A percentile compares a stretch with the other conserved stretches of the same genome.
Conservation (phyloP, 768 basidiomycete species). For the Ramaria sp. region DNA sequence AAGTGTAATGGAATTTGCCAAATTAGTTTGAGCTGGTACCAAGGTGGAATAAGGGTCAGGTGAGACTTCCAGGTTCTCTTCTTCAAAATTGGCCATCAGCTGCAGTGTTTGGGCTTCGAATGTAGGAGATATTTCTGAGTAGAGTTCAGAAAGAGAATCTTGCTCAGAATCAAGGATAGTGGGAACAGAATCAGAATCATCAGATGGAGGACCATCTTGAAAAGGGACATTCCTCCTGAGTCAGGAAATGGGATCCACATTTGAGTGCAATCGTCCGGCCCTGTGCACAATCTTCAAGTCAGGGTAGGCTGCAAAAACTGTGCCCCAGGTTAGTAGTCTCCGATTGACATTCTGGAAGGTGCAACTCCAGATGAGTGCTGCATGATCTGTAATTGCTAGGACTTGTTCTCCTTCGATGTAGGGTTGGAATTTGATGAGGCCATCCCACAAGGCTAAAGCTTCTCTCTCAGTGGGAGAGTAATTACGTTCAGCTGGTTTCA, state of each 20-base stretch:
- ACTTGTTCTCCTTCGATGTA: conserved; percentile 13
- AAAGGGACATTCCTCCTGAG: background rate
- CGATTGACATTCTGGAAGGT: conserved; percentile 12
- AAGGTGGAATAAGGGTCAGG: background rate
- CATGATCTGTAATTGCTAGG: conserved; percentile 11
- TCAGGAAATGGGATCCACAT: conserved; percentile 11
- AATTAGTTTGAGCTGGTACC: background rate
- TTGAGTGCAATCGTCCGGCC: conserved; percentile 11
- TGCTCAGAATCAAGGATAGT: background rate
- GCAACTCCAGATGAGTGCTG: conserved; percentile 9
- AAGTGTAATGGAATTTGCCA: background rate
- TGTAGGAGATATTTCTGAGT: background rate
- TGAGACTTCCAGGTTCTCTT: background rate
- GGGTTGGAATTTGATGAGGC: conserved; percentile 12
- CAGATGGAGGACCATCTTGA: background rate
- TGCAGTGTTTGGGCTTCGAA: background rate
- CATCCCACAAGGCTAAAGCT: conserved; percentile 11
- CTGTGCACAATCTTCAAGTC: conserved; percentile 9
- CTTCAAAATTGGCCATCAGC: background rate
- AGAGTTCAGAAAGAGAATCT: background rate
- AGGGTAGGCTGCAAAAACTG: conserved; percentile 9
- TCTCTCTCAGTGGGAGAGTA: conserved; percentile 14
- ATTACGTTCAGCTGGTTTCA: conserved; percentile 11
- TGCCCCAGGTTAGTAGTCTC: conserved; percentile 7
- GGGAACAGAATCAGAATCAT: background rate